A percentile compares a stretch with the other conserved stretches of the same genome.
Conservation (phyloP, 768 basidiomycete genomes). For the Russula virescens region DNA sequence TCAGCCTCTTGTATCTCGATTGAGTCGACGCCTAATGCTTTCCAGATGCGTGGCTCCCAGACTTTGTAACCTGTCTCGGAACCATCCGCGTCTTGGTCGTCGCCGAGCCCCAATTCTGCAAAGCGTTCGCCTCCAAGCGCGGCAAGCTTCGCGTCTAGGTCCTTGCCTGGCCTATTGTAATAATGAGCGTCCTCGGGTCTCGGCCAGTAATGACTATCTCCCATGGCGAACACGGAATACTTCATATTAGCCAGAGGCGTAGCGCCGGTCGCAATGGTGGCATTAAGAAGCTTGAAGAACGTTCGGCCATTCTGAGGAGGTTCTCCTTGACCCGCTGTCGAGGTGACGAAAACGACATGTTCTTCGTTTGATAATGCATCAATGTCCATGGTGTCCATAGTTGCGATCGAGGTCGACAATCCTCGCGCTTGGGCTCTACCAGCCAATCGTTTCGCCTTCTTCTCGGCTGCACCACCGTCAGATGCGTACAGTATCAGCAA, state of each 20-base stretch:
- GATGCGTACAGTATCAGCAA: conserved; percentile 89
- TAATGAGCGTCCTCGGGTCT: conserved; percentile 94
- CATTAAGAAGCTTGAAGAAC: conserved; percentile 81
- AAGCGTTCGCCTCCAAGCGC: conserved; percentile 76
- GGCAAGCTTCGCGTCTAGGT: conserved; percentile 75
- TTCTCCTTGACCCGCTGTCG: conserved; percentile 95
- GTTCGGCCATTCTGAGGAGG: conserved; percentile 93
- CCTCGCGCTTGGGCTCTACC: conserved; percentile 81
- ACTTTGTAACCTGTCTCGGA: conserved; percentile 91
- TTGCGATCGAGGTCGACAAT: conserved; percentile 63
- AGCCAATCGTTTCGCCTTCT: conserved; percentile 84
- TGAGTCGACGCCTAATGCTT: conserved; percentile 84
- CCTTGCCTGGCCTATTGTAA: conserved; percentile 95
- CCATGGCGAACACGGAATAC: conserved; percentile 88
- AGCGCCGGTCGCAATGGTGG: conserved; percentile 52
- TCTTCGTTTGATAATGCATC: conserved; percentile 59
- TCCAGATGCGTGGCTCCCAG: conserved; percentile 96
- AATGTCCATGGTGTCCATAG: conserved; percentile 76
- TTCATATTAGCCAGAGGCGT: conserved; percentile 57
- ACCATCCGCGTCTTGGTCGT: conserved; percentile 97
- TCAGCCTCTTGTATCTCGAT: conserved; percentile 88
- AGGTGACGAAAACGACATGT: conserved; percentile 82
- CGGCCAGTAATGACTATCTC: conserved; percentile 99
- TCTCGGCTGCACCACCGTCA: conserved; percentile 94
- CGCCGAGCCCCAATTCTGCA: conserved; percentile 74